These are phyloP conservation scores for Jacaranda mimosifolia DNA, from an alignment of 257 asterid genomes.

Conservation along the genomic window DNA sequence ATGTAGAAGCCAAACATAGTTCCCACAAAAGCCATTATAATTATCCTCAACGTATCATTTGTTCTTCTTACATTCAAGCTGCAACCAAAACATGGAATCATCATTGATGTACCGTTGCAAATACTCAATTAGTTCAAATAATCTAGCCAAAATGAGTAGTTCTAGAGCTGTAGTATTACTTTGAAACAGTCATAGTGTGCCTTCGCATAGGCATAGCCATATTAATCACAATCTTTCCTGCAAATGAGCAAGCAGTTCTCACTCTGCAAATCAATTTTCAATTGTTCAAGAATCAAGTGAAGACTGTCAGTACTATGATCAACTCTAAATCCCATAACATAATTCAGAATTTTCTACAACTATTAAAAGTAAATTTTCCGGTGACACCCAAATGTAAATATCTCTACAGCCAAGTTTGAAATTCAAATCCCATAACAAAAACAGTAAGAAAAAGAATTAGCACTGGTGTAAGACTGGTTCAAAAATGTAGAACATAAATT, in stretches of 20 bases:
- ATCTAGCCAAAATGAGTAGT: not conserved
- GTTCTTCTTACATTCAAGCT: slow-evolving; percentile 60
- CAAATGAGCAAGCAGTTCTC: slow-evolving; percentile 26
- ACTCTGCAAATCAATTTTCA: slow-evolving; percentile 23
- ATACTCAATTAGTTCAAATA: not conserved
- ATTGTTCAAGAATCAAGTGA: slow-evolving; percentile 12
- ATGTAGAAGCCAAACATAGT: slow-evolving; percentile 65
- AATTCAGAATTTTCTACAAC: not conserved
- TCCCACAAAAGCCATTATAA: slow-evolving; percentile 60
- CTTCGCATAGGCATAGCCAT: slow-evolving; percentile 48
- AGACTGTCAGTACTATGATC: not conserved
- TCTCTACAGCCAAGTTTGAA: not conserved
- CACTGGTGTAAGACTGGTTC: not conserved
- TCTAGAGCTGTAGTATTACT: slow-evolving; percentile 15
- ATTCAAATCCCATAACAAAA: not conserved
- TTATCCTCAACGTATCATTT: slow-evolving; percentile 61
- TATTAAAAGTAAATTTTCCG: not conserved
- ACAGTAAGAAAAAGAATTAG: not conserved
- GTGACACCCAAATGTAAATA: not conserved
- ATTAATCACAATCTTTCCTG: slow-evolving; percentile 29
- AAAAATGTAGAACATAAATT: slow-evolving; percentile 20
- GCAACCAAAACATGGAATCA: slow-evolving; percentile 35
- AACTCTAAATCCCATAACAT: slow-evolving; percentile 6
- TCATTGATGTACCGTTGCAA: not conserved
- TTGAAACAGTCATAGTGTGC: slow-evolving; percentile 10